Percentiles rank a stretch among this genome's conserved stretches.
These are phyloP conservation scores for Globisporangium splendens DNA, from an alignment of 352 stramenopile species.

Conservation along the genomic window DNA sequence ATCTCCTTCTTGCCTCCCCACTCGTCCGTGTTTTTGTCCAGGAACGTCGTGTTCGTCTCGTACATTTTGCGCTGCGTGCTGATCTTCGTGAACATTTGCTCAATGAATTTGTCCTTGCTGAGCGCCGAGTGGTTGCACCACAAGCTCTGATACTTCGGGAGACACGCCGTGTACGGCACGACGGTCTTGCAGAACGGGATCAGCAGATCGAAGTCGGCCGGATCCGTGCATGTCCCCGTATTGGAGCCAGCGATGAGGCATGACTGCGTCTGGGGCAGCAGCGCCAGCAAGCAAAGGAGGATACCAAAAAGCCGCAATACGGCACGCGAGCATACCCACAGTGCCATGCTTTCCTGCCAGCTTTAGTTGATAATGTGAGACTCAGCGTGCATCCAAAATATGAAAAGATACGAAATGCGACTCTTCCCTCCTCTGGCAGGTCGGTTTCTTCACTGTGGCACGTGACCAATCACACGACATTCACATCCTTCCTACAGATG, in stretches of 20 bases:
- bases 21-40: conserved; percentile 63
- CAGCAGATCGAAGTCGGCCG: conserved; percentile 61
- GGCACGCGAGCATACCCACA: too few relatives aligned
- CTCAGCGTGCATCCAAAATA: too few relatives aligned
- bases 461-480: too few relatives aligned
- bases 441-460: too few relatives aligned
- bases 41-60: conserved; percentile 63
- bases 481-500: too few relatives aligned
- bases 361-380: too few relatives aligned
- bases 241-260: conserved; percentile 45
- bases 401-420: too few relatives aligned
- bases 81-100: conserved; percentile 68
- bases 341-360: too few relatives aligned
- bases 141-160: conserved; percentile 65
- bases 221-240: conserved; percentile 57
- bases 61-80: conserved; percentile 50
- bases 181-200: conserved; percentile 70
- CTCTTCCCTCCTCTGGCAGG: too few relatives aligned
- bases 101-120: conserved; percentile 64
- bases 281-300: neutral
- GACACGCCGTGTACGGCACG: conserved; percentile 68
- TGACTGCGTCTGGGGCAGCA: conserved; percentile 13
- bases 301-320: neutral
- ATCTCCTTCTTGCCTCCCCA: conserved; percentile 54
- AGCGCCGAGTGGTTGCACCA: conserved; percentile 79